Percentiles rank a stretch among this genome's conserved stretches.
Evolutionary conservation across 768 basidiomycete genomes (phyloP).

Genomic region (Pseudohyphozyma bogoriensis): DNA sequence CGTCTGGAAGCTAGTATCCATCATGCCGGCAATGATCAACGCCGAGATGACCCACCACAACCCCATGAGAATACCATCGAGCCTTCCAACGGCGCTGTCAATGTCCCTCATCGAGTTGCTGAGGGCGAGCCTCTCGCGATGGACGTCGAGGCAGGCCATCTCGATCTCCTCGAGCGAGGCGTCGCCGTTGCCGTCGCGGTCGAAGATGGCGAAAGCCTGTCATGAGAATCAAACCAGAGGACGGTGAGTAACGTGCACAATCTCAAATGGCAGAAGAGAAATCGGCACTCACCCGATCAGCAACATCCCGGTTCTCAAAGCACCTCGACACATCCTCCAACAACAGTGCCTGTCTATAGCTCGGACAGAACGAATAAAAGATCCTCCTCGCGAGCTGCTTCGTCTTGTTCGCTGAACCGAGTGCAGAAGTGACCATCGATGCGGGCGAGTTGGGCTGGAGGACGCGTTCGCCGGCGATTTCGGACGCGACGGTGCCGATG

Average conservation of each 20-base stretch:
- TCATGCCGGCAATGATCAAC: constrained; percentile 71
- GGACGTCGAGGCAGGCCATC: constrained; percentile 53
- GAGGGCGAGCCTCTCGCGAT: constrained; percentile 73
- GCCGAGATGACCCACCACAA: constrained; percentile 55
- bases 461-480: constrained; percentile 53
- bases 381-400: constrained; percentile 67
- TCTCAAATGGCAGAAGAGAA: neutral
- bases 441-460: constrained; percentile 60
- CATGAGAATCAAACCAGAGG: constrained; percentile 42
- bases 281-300: constrained; percentile 18
- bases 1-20: constrained; percentile 39
- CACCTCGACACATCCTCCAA: constrained; percentile 60
- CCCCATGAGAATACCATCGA: constrained; percentile 79
- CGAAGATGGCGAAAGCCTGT: constrained; percentile 41
- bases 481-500: constrained; percentile 53
- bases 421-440: constrained; percentile 55
- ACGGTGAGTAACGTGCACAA: neutral
- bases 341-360: constrained; percentile 50
- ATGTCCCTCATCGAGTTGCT: constrained; percentile 79
- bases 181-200: constrained; percentile 44
- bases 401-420: constrained; percentile 70
- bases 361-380: constrained; percentile 70
- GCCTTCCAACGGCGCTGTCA: constrained; percentile 73
- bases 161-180: constrained; percentile 53
- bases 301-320: constrained; percentile 53